Base-by-base conservation (phyloP, 2,329 filamentous ascomycete species). In the Lachnellula willkommii region DNA sequence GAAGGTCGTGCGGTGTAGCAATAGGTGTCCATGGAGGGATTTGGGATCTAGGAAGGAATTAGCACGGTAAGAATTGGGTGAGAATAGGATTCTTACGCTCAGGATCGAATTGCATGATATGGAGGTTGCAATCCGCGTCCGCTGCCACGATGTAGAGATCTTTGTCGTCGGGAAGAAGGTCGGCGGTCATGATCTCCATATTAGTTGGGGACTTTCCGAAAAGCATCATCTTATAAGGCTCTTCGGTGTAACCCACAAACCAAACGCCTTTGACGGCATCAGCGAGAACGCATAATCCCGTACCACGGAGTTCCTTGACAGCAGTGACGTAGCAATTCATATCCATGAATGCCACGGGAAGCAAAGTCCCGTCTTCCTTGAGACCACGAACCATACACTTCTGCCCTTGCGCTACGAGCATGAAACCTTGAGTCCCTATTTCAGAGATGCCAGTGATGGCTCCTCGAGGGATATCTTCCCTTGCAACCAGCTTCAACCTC, bases 331-430 rank as follows among this genome's bases (percentile, higher is more conserved):
- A 94, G 72, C 89, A 95, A 73, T 90, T 94, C 85, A 96, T 95
- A 68, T 99, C 94, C 79, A 99, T 88, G 69, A 99, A 99, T 0
- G 94, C 94, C 3, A 99, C 93, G 0, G 94, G 94, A 1, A 97
- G 78, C 52, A 97, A 80, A 1, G 89, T 91, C 0, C 92, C 90
- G 69, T 99, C 94, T 71, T 99, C 94, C 70, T 96, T 96, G 3
- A 99, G 79, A 42, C 94, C 94, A 57, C 94, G 82, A 1, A 99
- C 91, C 88, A 99, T 95, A 70, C 91, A 93, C 73, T 99, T 99
- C 68, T 96, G 92, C 1, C 94, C 94, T 69, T 99, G 94, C 0
- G 92, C 91, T 42, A 89, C 89, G 59, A 94, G 85, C 79, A 95
- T 84, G 63, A 93, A 90, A 1, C 89, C 94, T 72, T 94, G 91